Evolutionary conservation across 208 protist genomes (phyloP), one percentile per base, ranked within the genome.

Genomic region (Herpetomonas tarakana): DNA sequence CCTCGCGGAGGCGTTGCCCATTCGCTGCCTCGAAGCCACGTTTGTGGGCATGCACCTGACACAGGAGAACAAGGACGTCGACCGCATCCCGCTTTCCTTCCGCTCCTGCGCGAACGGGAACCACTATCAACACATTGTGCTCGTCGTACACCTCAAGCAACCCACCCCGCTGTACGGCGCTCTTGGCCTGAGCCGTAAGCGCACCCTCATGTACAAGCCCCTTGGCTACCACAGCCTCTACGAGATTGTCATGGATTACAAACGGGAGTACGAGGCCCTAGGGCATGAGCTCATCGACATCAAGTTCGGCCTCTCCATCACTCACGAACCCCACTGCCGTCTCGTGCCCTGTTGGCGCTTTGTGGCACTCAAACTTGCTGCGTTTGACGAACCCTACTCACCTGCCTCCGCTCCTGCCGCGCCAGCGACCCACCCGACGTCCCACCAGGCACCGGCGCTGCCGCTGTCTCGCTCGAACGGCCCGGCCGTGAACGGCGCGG

Each of bases 1-100:
- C 25, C 74, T 96, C 9, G 11, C 59, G 16, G 88, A 96, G 66
- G 77, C 87, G 21, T 74, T 97, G 46, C 92, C 92, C 25, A 97
- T 97, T 45, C 81, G 91, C 49, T 97, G 92, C 61, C 74, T 97
- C 6, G 90, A 97, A 72, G 92, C 91, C 11, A 93, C 87, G 1
- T 97, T 96, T 76, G 76, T 95, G 9, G 81, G 67, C 7, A 52
- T 95, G 21, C 80, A 91, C 70, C 76, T 91, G 25, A 97, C 90
- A 12, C 86, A 96, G 27, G 64, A 63, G 1, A 28, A 96, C 27
- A 70, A 73, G 27, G 76, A 78, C 53, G 63, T 97, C 24, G 88
- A 94, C 31, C 76, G 92, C 51, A 91, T 96, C 52, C 90, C 91
- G 0, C 75, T 97, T 27, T 86, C 87, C 35, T 97, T 97, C 62